Percentiles rank a stretch among this genome's conserved stretches.
Evolutionary conservation across 140 eudicot species (phyloP).

Genomic region (Erigeron philadelphicus): DNA sequence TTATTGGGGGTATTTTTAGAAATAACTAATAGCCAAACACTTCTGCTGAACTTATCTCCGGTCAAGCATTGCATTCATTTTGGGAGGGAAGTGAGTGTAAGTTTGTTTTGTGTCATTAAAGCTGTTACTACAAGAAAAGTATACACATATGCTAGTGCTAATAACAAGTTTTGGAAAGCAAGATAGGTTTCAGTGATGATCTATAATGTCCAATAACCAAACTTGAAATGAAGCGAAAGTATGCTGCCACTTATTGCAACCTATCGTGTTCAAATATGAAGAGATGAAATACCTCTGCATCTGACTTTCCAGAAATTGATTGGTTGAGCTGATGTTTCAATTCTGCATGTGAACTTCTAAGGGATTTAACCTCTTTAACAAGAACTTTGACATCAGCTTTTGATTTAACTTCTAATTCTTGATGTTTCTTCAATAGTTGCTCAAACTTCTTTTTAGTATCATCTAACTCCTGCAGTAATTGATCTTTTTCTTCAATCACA

Average conservation of each 20-base stretch:
- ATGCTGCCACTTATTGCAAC: background rate
- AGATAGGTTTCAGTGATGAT: background rate
- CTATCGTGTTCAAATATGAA: background rate
- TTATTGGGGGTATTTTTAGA: background rate
- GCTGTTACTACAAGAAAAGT: background rate
- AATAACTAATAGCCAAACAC: background rate
- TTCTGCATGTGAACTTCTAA: conserved; percentile 72
- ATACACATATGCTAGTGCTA: background rate
- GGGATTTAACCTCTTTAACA: conserved; percentile 85
- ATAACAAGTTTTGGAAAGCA: too few species aligned
- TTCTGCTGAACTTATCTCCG: background rate
- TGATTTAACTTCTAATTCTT: conserved; percentile 68
- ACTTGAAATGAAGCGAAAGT: background rate
- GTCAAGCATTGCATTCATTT: background rate
- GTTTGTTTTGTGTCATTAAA: background rate
- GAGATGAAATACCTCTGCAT: conserved; percentile 53
- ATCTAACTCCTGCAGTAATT: conserved; percentile 54
- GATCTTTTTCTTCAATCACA: conserved; percentile 44
- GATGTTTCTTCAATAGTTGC: conserved; percentile 59
- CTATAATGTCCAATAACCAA: background rate
- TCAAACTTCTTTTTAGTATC: conserved; percentile 55
- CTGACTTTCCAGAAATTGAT: conserved; percentile 49
- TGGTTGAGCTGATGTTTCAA: conserved; percentile 62
- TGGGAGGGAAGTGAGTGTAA: background rate
- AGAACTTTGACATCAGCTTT: conserved; percentile 87